Percentiles rank a stretch among this genome's conserved stretches.
phyloP scores from a whole-genome alignment of 768 basidiomycete genomes.

The Termitomyces sp. region DNA sequence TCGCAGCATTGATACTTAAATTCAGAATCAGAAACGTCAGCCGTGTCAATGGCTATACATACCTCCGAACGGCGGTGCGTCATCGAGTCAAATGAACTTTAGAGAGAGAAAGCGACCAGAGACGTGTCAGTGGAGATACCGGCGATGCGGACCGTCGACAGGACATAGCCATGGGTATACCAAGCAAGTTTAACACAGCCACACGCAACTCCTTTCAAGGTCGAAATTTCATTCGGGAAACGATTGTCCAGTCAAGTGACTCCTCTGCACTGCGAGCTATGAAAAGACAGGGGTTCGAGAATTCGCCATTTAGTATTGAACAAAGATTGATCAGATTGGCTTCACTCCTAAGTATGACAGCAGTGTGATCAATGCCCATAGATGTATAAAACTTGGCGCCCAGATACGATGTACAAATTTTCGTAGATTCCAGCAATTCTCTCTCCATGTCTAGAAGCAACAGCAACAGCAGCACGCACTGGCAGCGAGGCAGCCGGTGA shows the following conservation, averaged over 20 bases:
- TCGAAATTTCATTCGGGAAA: too few relatives aligned
- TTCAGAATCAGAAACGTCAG: not conserved
- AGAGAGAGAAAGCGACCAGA: too few relatives aligned
- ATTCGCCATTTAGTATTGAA: not conserved
- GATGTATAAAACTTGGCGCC: not conserved
- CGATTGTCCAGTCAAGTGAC: too few relatives aligned
- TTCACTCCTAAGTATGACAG: not conserved
- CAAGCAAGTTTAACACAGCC: not conserved
- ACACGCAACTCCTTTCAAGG: too few relatives aligned
- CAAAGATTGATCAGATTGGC: not conserved
- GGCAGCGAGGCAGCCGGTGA: not conserved
- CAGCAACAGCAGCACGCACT: not conserved
- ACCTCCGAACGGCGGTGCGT: too few relatives aligned
- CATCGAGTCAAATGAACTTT: too few relatives aligned
- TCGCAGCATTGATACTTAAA: too few relatives aligned
- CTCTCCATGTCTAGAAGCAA: not conserved
- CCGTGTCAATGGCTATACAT: too few relatives aligned
- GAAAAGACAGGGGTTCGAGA: not conserved
- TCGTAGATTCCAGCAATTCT: not conserved
- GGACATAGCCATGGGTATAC: not conserved
- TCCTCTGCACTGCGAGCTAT: too few relatives aligned
- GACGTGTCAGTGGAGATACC: not conserved
- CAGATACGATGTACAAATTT: not conserved
- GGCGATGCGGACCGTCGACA: not conserved
- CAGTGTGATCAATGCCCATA: not conserved